A percentile compares a stretch with the other conserved stretches of the same genome.
phyloP scores from a whole-genome alignment of 768 basidiomycete genomes.

The Lepiota subincarnata region DNA sequence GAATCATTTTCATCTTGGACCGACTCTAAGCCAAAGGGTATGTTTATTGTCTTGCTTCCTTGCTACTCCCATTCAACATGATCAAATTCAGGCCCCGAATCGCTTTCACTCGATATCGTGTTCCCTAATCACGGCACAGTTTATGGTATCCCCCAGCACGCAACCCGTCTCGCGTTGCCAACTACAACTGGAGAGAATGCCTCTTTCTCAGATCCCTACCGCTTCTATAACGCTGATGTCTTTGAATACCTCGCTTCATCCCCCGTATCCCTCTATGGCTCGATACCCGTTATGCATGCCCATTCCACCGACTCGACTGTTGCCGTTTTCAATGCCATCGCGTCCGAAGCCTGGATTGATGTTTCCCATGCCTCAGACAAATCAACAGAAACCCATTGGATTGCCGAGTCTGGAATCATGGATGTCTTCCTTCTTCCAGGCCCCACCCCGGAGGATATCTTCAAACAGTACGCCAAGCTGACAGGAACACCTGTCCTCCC shows the following conservation, averaged over 20 bases:
- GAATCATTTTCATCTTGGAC: slow-evolving; percentile 86
- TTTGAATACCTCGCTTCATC: slow-evolving; percentile 91
- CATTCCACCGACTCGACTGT: slow-evolving; percentile 86
- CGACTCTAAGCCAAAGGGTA: slow-evolving; percentile 95
- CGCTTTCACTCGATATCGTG: slow-evolving; percentile 84
- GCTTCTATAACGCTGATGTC: slow-evolving; percentile 92
- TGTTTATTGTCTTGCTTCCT: slow-evolving; percentile 1
- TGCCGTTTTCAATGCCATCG: slow-evolving; percentile 83
- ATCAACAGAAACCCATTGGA: slow-evolving; percentile 91
- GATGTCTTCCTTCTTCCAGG: slow-evolving; percentile 94
- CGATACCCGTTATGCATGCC: slow-evolving; percentile 91
- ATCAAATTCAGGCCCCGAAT: slow-evolving; percentile 77
- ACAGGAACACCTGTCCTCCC: slow-evolving; percentile 90
- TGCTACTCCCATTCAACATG: background rate
- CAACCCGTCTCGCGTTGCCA: slow-evolving; percentile 84
- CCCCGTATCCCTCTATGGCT: slow-evolving; percentile 81
- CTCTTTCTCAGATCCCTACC: slow-evolving; percentile 85
- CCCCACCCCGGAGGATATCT: slow-evolving; percentile 76
- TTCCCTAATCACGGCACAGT: slow-evolving; percentile 91
- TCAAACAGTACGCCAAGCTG: slow-evolving; percentile 78
- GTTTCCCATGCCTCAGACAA: slow-evolving; percentile 63
- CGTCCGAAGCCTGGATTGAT: slow-evolving; percentile 94
- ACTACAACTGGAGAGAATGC: slow-evolving; percentile 78
- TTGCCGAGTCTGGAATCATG: slow-evolving; percentile 94
- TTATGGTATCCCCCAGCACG: slow-evolving; percentile 96